phyloP scores from a whole-genome alignment of 176 grass and related monocot species.

The Bromus sterilis region DNA sequence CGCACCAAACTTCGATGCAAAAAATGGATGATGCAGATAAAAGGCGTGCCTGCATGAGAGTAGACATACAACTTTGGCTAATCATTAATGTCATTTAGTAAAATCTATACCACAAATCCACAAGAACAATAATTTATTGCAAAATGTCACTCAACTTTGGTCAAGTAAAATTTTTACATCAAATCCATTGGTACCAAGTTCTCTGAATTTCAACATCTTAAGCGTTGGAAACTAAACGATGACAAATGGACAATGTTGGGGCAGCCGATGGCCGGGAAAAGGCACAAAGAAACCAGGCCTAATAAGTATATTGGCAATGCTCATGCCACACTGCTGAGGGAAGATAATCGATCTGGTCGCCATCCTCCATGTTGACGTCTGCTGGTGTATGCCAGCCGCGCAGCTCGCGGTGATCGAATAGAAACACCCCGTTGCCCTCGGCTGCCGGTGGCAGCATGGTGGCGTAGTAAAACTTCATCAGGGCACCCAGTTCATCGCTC shows the following conservation, averaged over 20 bases:
- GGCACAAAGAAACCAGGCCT: too few species aligned
- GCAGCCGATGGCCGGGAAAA: too few species aligned
- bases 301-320: background rate
- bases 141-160: background rate
- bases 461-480: background rate
- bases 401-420: background rate
- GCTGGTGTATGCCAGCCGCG: background rate
- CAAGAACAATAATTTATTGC: background rate
- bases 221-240: background rate
- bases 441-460: background rate
- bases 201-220: background rate
- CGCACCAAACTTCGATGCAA: too few species aligned
- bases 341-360: background rate
- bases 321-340: background rate
- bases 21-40: too few species aligned
- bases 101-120: background rate
- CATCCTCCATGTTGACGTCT: background rate
- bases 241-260: too few species aligned
- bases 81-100: background rate
- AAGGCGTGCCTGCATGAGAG: too few species aligned
- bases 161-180: background rate
- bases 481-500: background rate
- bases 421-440: background rate
- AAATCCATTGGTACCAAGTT: background rate
- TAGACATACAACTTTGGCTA: too few species aligned